These are phyloP conservation scores for Neonothopanus nambi DNA, from an alignment of 1,284 basidiomycete genomes.

Conservation along the genomic window DNA sequence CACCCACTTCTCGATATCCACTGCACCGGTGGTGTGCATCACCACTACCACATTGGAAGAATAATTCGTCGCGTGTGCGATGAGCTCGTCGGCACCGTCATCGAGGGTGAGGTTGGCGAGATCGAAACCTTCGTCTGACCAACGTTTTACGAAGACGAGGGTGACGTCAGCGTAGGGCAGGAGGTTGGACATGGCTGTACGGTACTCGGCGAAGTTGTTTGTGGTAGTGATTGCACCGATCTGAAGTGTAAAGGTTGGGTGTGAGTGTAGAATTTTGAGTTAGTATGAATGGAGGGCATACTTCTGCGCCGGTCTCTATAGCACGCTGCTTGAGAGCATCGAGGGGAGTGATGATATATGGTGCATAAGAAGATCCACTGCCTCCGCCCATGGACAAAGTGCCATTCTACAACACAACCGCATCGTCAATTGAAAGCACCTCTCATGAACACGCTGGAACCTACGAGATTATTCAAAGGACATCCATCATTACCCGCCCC, in stretches of 20 bases:
- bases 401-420: constrained; percentile 15
- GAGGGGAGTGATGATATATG: constrained; percentile 20
- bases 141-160: constrained; percentile 17
- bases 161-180: constrained; percentile 10
- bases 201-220: not conserved
- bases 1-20: constrained; percentile 9
- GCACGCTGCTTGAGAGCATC: constrained; percentile 17
- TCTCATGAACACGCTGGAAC: not conserved
- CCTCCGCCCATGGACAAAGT: constrained; percentile 19
- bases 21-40: constrained; percentile 9
- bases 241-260: not conserved
- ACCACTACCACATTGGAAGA: constrained; percentile 12
- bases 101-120: constrained; percentile 7
- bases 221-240: constrained; percentile 4
- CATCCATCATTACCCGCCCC: not conserved
- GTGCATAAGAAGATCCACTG: constrained; percentile 16
- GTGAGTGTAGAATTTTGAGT: no score
- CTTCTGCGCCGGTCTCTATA: constrained; percentile 6
- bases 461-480: constrained; percentile 1
- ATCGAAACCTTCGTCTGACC: constrained; percentile 14
- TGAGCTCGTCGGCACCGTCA: constrained; percentile 15
- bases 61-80: constrained; percentile 15
- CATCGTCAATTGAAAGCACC: not conserved
- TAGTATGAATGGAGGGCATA: no score
- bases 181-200: not conserved